phyloP scores from a whole-genome alignment of 78 protist genomes.

The Protostelium mycophagum region DNA sequence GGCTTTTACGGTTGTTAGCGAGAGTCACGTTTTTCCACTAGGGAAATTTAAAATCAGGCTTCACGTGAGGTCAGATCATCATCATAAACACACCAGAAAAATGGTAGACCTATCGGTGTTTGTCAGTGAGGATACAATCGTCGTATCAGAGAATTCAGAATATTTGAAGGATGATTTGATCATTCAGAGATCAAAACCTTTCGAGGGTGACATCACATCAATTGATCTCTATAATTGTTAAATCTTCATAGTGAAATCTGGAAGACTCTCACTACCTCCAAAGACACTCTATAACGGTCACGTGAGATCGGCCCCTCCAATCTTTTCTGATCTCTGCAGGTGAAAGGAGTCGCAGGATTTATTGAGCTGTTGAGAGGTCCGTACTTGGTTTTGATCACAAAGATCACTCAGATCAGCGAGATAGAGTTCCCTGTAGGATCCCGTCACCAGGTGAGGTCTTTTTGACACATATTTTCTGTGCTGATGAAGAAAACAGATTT shows the following conservation, averaged over 20 bases:
- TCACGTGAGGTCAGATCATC: too few relatives aligned
- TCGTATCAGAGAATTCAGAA: not conserved
- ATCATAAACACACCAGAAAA: too few relatives aligned
- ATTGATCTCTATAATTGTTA: not conserved
- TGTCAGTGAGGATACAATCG: not conserved
- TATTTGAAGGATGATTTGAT: not conserved
- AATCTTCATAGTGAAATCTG: not conserved
- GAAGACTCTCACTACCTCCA: not conserved
- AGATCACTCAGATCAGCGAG: not conserved
- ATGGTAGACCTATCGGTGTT: not conserved
- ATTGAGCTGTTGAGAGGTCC: not conserved
- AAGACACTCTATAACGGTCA: not conserved
- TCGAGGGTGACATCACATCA: not conserved
- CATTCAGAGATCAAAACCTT: not conserved
- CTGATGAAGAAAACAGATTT: not conserved
- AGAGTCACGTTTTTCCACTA: too few relatives aligned
- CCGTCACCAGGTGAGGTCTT: not conserved
- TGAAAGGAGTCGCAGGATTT: not conserved
- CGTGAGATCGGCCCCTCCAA: not conserved
- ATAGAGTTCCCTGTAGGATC: not conserved
- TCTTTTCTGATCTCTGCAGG: not conserved
- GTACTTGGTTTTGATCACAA: not conserved
- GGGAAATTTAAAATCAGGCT: too few relatives aligned
- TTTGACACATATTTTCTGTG: not conserved
- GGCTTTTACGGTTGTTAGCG: too few relatives aligned